These are phyloP conservation scores for Hemerocallis citrina DNA, from an alignment of 106 monocot species.

Conservation along the genomic window DNA sequence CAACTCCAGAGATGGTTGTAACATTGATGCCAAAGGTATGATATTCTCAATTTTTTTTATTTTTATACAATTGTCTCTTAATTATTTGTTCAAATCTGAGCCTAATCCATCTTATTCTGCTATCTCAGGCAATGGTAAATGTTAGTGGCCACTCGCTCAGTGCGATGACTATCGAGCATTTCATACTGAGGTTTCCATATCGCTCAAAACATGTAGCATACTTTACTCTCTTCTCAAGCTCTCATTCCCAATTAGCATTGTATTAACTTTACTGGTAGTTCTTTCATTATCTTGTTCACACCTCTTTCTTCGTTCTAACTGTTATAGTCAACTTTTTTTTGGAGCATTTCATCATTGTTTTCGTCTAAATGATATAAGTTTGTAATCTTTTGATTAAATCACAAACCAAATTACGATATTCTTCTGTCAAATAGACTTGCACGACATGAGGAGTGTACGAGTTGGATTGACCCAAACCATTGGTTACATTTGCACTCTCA, in stretches of 20 bases:
- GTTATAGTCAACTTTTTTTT: no score
- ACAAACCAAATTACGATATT: no score
- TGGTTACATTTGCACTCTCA: constrained; percentile 77
- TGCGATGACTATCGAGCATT: constrained; percentile 83
- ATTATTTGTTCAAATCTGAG: background rate
- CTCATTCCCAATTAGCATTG: background rate
- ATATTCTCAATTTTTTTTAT: background rate
- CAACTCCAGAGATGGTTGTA: constrained; percentile 59
- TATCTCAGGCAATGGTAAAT: constrained; percentile 69
- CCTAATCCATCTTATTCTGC: background rate
- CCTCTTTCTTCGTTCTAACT: no score
- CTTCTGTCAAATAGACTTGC: constrained; percentile 26
- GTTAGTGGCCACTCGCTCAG: constrained; percentile 59
- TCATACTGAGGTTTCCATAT: constrained; percentile 59
- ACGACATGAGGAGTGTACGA: constrained; percentile 37
- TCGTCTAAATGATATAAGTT: constrained; percentile 27
- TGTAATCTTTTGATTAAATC: constrained; percentile 16
- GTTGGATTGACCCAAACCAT: constrained; percentile 76
- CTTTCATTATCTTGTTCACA: no score
- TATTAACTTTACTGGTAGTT: no score
- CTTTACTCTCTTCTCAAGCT: no score
- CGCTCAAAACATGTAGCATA: constrained; percentile 37
- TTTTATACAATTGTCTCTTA: background rate
- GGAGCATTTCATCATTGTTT: constrained; percentile 11
- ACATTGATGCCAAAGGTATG: constrained; percentile 63